Percentiles rank a stretch among this genome's conserved stretches.
phyloP scores from a whole-genome alignment of 2,329 filamentous ascomycete species.

The Penicillium sp. region DNA sequence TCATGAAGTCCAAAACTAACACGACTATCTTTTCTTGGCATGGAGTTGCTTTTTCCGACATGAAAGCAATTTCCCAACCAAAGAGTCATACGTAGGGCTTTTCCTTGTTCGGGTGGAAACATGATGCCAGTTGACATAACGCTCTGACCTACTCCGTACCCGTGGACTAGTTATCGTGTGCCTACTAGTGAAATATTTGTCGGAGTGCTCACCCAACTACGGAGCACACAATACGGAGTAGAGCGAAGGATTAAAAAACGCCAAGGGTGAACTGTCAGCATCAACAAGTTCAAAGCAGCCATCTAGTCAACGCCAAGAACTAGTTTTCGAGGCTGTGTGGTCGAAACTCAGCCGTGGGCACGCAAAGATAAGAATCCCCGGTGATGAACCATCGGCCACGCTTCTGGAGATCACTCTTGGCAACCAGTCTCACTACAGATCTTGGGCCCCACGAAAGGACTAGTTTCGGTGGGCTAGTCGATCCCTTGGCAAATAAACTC shows the following conservation, averaged over 20 bases:
- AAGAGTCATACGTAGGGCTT: not conserved
- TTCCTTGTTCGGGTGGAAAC: not conserved
- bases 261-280: slow-evolving; percentile 7
- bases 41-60: slow-evolving; percentile 1
- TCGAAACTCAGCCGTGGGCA: not conserved
- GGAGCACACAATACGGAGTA: too few species aligned
- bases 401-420: slow-evolving; percentile 15
- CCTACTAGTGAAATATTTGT: too few species aligned
- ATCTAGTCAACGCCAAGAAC: slow-evolving; percentile 2
- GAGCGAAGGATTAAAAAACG: not conserved
- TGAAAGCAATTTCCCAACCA: not conserved
- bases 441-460: slow-evolving; percentile 9
- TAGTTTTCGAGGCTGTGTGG: slow-evolving; percentile 18
- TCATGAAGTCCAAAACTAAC: not conserved
- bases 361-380: slow-evolving; percentile 11
- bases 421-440: slow-evolving; percentile 10
- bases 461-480: slow-evolving; percentile 13
- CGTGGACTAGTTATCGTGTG: too few species aligned
- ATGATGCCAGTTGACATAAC: not conserved
- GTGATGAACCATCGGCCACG: slow-evolving; percentile 12
- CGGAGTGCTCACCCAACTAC: too few species aligned
- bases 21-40: slow-evolving; percentile 1
- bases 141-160: too few species aligned
- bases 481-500: slow-evolving; percentile 22
- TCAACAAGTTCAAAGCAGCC: not conserved